phyloP scores from a whole-genome alignment of 768 basidiomycete species.

The Podaxis pistillaris region DNA sequence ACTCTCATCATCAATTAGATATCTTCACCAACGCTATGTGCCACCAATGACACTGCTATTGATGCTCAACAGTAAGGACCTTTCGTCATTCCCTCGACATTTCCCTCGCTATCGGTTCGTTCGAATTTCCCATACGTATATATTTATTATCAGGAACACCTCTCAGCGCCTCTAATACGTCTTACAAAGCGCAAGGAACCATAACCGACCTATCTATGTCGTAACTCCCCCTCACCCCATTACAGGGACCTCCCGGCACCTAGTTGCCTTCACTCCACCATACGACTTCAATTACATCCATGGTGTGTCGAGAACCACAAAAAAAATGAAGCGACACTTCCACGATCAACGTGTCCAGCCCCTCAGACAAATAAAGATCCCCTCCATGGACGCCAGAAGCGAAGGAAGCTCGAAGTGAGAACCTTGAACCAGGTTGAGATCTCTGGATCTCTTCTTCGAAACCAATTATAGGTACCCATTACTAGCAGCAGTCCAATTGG shows the following conservation, averaged over 20 bases:
- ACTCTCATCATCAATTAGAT: slow-evolving; percentile 2
- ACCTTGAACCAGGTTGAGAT: slow-evolving; percentile 7
- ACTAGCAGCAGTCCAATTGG: neutral
- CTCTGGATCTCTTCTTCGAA: neutral
- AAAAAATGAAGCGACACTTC: neutral
- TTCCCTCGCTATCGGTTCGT: neutral
- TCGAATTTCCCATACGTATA: neutral
- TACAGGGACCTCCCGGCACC: neutral
- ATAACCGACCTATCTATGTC: neutral
- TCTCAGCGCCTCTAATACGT: neutral
- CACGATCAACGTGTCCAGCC: neutral
- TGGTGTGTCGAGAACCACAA: neutral
- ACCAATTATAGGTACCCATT: neutral
- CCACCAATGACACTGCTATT: neutral
- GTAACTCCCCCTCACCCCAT: neutral
- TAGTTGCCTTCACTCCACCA: neutral
- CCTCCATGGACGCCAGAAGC: neutral
- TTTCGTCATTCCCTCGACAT: neutral
- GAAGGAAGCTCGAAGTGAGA: slow-evolving; percentile 10
- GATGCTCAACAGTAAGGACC: neutral
- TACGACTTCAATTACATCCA: neutral
- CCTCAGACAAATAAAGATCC: neutral
- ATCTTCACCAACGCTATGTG: too few relatives aligned
- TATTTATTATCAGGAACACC: neutral
- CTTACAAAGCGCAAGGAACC: neutral